These are phyloP conservation scores for Aspergillus aculeatus DNA, from an alignment of 2,329 filamentous ascomycete genomes.

Conservation along the genomic window DNA sequence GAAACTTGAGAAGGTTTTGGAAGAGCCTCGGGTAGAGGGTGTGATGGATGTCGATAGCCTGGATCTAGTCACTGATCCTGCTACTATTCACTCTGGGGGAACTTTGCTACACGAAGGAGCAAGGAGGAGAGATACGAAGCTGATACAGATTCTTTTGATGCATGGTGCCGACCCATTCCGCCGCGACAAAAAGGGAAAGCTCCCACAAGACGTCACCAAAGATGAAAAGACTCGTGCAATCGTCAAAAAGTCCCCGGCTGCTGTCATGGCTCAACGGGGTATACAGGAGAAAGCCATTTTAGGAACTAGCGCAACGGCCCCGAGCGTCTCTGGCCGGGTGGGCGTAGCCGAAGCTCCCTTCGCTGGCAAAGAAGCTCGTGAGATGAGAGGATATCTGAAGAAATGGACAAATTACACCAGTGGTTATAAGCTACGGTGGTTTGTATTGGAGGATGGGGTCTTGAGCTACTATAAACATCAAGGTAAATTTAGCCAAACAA, in stretches of 20 bases:
- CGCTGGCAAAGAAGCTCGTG: slow-evolving; percentile 80
- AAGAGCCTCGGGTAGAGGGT: slow-evolving; percentile 81
- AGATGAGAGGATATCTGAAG: slow-evolving; percentile 98
- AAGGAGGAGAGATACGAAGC: slow-evolving; percentile 76
- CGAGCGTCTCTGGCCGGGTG: slow-evolving; percentile 53
- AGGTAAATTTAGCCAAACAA: slow-evolving; percentile 40
- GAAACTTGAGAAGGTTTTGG: slow-evolving; percentile 72
- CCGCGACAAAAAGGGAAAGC: slow-evolving; percentile 88
- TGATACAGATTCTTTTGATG: slow-evolving; percentile 86
- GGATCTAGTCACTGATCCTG: slow-evolving; percentile 78
- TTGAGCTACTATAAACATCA: slow-evolving; percentile 99
- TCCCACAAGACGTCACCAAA: slow-evolving; percentile 94
- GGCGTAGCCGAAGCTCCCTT: slow-evolving; percentile 51
- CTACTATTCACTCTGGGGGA: slow-evolving; percentile 78
- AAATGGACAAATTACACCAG: slow-evolving; percentile 99
- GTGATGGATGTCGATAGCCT: slow-evolving; percentile 89
- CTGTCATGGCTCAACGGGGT: slow-evolving; percentile 86
- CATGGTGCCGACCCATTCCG: slow-evolving; percentile 96
- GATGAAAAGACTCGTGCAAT: slow-evolving; percentile 87
- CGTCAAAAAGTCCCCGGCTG: slow-evolving; percentile 89
- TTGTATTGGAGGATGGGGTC: slow-evolving; percentile 95
- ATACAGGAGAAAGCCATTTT: slow-evolving; percentile 97
- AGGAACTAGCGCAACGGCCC: slow-evolving; percentile 61
- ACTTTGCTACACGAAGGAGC: slow-evolving; percentile 92
- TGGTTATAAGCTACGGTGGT: slow-evolving; percentile 96